A percentile compares a stretch with the other conserved stretches of the same genome.
These are phyloP conservation scores for Dothistroma pini DNA, from an alignment of 2,329 filamentous ascomycete species.

Conservation along the genomic window DNA sequence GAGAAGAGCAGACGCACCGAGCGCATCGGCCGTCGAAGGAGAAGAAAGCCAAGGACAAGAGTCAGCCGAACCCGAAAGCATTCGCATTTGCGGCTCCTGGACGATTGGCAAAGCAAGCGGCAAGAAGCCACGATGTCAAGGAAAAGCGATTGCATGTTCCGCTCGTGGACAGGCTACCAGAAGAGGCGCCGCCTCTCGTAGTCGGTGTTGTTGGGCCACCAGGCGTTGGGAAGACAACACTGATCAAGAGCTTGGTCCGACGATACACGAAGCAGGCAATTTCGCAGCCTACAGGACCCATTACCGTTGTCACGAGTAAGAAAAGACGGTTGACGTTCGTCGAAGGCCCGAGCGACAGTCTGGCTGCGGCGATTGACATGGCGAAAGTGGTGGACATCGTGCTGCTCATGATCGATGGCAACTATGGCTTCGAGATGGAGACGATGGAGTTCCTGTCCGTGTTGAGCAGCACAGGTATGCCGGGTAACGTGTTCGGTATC, in stretches of 20 bases:
- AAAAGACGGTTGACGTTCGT: conserved; percentile 91
- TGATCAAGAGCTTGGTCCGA: conserved; percentile 90
- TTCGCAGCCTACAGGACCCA: conserved; percentile 80
- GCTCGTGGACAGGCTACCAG: conserved; percentile 89
- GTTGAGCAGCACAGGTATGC: conserved; percentile 91
- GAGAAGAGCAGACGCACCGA: conserved; percentile 69
- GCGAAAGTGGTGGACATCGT: conserved; percentile 98
- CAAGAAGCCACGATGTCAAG: conserved; percentile 75
- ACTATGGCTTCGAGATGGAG: conserved; percentile 99
- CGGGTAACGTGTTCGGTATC: conserved; percentile 96
- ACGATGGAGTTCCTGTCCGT: conserved; percentile 99
- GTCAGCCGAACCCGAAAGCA: conserved; percentile 81
- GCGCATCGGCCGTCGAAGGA: conserved; percentile 84
- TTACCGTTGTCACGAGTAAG: conserved; percentile 96
- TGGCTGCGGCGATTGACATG: conserved; percentile 94
- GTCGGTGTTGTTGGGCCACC: conserved; percentile 93
- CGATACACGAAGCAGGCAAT: conserved; percentile 95
- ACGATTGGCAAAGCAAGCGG: conserved; percentile 70
- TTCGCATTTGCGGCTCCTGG: conserved; percentile 83
- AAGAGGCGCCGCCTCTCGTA: conserved; percentile 89
- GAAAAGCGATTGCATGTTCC: conserved; percentile 96
- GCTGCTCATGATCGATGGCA: conserved; percentile 96
- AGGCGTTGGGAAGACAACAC: conserved; percentile 89
- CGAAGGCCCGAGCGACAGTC: conserved; percentile 89
- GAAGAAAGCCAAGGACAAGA: conserved; percentile 65